These are phyloP conservation scores for Colletotrichum sublineola DNA, from an alignment of 2,329 filamentous ascomycete species.

Conservation along the genomic window DNA sequence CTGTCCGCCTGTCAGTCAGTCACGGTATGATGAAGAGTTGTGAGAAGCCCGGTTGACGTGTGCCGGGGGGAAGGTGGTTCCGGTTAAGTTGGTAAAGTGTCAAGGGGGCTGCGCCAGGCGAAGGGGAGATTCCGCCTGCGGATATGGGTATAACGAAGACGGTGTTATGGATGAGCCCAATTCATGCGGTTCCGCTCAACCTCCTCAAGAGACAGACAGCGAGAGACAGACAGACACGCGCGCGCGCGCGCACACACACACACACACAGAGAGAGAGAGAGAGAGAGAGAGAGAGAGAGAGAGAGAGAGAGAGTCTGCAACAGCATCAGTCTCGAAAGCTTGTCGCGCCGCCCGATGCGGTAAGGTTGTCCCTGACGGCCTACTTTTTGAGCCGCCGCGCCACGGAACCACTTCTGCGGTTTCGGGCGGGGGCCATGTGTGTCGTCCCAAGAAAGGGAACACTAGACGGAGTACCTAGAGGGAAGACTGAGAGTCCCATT, in stretches of 20 bases:
- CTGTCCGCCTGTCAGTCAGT: background rate
- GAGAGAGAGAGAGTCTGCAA: constrained; percentile 16
- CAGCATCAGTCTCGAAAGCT: constrained; percentile 35
- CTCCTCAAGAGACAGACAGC: background rate
- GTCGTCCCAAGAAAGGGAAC: constrained; percentile 29
- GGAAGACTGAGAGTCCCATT: background rate
- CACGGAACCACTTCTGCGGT: background rate
- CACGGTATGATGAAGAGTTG: constrained; percentile 9
- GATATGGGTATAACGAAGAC: background rate
- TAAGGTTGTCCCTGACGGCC: constrained; percentile 32
- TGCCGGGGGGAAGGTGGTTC: background rate
- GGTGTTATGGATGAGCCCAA: background rate
- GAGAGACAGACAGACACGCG: no score
- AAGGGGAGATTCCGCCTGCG: background rate
- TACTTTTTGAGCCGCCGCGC: constrained; percentile 27
- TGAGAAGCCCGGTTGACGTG: constrained; percentile 16
- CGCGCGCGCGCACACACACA: no score
- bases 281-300: background rate
- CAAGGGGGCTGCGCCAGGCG: constrained; percentile 33
- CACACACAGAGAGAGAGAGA: no score
- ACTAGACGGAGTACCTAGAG: background rate
- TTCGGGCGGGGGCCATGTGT: background rate
- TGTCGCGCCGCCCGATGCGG: constrained; percentile 25
- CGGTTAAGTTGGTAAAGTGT: constrained; percentile 3
- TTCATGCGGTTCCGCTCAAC: no score